These are phyloP conservation scores for Thraustotheca clavata DNA, from an alignment of 352 stramenopile genomes.

Conservation along the genomic window DNA sequence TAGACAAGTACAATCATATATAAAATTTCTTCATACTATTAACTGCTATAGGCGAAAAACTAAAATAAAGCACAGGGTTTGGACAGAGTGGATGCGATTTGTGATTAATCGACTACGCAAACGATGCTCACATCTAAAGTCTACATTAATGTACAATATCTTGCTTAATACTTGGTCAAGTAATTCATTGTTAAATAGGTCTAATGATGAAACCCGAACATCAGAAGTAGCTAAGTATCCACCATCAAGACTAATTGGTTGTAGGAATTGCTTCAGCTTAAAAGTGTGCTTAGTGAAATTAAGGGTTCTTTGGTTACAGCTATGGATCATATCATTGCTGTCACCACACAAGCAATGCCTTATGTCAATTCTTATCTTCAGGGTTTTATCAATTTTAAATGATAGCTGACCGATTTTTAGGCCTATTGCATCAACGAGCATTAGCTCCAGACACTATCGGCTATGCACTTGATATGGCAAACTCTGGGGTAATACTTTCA, in stretches of 20 bases:
- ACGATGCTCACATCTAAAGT: not conserved
- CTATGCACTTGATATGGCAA: not conserved
- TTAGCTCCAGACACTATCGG: not conserved
- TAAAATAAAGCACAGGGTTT: not conserved
- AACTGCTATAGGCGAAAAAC: not conserved
- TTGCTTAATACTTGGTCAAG: not conserved
- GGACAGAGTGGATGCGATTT: not conserved
- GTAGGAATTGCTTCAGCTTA: not conserved
- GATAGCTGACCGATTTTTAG: not conserved
- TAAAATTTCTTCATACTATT: too few relatives aligned
- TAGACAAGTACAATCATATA: conserved; percentile 27
- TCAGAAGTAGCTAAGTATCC: not conserved
- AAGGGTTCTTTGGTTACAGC: not conserved
- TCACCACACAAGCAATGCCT: not conserved
- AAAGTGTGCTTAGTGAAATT: not conserved
- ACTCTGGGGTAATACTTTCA: not conserved
- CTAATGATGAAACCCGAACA: not conserved
- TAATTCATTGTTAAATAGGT: not conserved
- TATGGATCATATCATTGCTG: not conserved
- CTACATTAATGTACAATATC: not conserved
- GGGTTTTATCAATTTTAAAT: not conserved
- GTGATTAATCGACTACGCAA: not conserved
- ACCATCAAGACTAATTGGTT: not conserved
- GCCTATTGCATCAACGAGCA: not conserved
- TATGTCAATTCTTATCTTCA: not conserved